Evolutionary conservation across 1,139 yeast species (phyloP), one percentile per base, ranked within the genome.

Genomic region (Hansenula anomala): DNA sequence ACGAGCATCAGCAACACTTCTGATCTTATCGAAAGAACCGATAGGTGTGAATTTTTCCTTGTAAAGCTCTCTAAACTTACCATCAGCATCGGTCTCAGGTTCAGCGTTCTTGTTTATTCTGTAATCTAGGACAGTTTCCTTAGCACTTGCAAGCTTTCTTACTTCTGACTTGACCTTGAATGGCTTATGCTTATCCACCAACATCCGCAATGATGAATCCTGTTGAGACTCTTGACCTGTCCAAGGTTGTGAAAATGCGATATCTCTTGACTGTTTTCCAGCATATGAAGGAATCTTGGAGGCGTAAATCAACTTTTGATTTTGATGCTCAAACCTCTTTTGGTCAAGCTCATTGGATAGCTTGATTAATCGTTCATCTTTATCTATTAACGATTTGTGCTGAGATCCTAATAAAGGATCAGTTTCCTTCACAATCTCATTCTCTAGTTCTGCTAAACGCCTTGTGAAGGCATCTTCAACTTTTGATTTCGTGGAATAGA

Each of bases 81-180:
- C 78, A 12, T 73, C 76, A 11, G 19, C 33, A 30, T 66, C 71
- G 19, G 54, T 58, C 8, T 47, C 49, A 9, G 22, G 22, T 6
- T 20, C 22, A 6, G 55, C 50, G 26, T 63, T 49, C 42, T 72
- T 74, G 28, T 71, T 64, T 16, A 80, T 51, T 36, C 71, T 66
- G 55, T 86, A 87, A 51, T 86, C 92, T 29, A 84, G 54, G 2
- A 82, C 75, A 9, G 68, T 64, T 45, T 86, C 95, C 41, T 78
- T 71, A 0, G 94, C 95, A 30, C 59, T 59, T 28, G 70, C 64
- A 2, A 85, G 52, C 37, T 69, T 71, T 27, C 58, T 51, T 0
- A 58, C 41, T 18, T 44, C 48, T 36, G 49, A 44, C 36, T 51
- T 40, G 6, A 49, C 43, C 42, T 63, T 60, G 30, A 70, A 47